Conservation (phyloP, 2,329 filamentous ascomycete genomes). For the Sclerotinia spermophila region DNA sequence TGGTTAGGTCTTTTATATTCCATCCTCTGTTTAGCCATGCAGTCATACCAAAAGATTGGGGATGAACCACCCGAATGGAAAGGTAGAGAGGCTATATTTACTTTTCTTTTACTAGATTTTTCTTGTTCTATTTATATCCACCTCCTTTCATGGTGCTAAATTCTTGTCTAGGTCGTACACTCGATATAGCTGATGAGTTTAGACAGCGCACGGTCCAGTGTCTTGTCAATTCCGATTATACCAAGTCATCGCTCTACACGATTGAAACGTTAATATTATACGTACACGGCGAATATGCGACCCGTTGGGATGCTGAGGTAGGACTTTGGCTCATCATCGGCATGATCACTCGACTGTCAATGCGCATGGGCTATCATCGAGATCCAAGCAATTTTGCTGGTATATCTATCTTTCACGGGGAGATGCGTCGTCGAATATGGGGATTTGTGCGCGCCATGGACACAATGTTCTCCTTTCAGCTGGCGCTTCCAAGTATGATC, state of each 20-base stretch:
- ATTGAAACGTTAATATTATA: constrained; percentile 77
- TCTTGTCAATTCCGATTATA: constrained; percentile 72
- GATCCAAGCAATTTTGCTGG: constrained; percentile 71
- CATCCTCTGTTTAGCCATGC: constrained; percentile 71
- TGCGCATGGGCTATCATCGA: constrained; percentile 62
- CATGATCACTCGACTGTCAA: constrained; percentile 52
- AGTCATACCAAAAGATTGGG: constrained; percentile 74
- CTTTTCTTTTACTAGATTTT: not conserved
- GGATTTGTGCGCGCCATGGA: constrained; percentile 70
- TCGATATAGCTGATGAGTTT: constrained; percentile 61
- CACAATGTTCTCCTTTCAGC: constrained; percentile 72
- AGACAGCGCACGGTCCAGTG: constrained; percentile 73
- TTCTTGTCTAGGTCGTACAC: constrained; percentile 38
- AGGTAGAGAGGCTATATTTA: constrained; percentile 34
- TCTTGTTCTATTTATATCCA: not conserved
- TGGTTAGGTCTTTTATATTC: constrained; percentile 77
- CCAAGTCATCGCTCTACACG: constrained; percentile 68
- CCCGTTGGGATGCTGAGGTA: constrained; percentile 67
- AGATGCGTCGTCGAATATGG: constrained; percentile 70
- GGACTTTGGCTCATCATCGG: constrained; percentile 48
- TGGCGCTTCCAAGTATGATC: constrained; percentile 61
- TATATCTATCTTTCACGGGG: constrained; percentile 71
- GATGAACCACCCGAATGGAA: constrained; percentile 78
- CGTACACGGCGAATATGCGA: constrained; percentile 70
- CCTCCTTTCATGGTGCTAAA: constrained; percentile 17